These are phyloP conservation scores for Mycena albidolilacea DNA, from an alignment of 768 basidiomycete genomes.

Conservation along the genomic window DNA sequence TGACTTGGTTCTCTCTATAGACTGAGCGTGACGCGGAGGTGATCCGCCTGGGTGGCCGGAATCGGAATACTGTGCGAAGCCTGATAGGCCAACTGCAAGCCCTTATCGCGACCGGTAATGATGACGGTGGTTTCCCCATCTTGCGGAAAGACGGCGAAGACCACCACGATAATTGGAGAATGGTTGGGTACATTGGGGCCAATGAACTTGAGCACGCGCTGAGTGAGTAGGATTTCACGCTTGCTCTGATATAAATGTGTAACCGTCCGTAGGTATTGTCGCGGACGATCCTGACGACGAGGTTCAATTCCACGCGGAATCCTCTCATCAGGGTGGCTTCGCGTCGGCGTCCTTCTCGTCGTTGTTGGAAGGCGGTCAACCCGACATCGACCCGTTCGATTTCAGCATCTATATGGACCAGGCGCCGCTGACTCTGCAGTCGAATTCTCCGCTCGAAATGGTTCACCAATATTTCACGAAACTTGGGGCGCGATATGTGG, in stretches of 20 bases:
- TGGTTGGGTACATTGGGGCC: conserved; percentile 92
- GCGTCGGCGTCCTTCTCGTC: conserved; percentile 76
- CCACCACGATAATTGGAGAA: conserved; percentile 67
- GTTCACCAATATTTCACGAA: conserved; percentile 96
- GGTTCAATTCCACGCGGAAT: conserved; percentile 73
- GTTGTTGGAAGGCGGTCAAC: conserved; percentile 57
- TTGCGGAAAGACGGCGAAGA: conserved; percentile 64
- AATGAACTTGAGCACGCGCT: conserved; percentile 96
- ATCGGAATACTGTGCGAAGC: conserved; percentile 84
- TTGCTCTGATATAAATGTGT: neutral
- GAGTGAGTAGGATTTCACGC: conserved; percentile 61
- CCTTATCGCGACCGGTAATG: conserved; percentile 71
- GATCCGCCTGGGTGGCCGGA: conserved; percentile 79
- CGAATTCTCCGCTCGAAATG: conserved; percentile 90
- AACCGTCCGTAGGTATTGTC: conserved; percentile 72
- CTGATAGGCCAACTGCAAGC: conserved; percentile 79
- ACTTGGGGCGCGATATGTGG: conserved; percentile 91
- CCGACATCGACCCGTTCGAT: conserved; percentile 73
- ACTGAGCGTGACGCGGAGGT: conserved; percentile 75
- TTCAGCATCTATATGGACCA: conserved; percentile 94
- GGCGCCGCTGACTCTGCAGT: conserved; percentile 91
- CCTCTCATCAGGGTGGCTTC: conserved; percentile 54
- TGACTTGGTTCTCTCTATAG: conserved; percentile 54
- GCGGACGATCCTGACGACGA: conserved; percentile 78
- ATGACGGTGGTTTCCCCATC: conserved; percentile 92